Base-by-base conservation (phyloP, 2,329 filamentous ascomycete genomes). In the Xylariaceae sp. region DNA sequence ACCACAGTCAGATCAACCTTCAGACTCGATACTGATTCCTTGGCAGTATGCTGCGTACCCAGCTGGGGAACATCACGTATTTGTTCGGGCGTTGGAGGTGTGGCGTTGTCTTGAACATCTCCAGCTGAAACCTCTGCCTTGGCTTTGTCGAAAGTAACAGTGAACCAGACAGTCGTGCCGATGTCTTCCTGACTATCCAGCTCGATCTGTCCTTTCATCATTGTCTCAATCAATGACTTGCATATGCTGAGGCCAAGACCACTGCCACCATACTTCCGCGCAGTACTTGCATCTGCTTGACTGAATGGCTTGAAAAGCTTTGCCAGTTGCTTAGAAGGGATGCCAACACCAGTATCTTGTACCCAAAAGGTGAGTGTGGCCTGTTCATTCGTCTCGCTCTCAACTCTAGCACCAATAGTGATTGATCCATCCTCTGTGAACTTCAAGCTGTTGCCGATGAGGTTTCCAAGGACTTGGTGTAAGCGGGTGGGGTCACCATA, bases 251-350 rank as follows among this genome's bases (percentile, higher is more conserved):
- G 76, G 2, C 91, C 91, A 2, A 96, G 82, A 19, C 91, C 91
- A 58, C 90, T 96, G 39, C 91, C 91, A 38, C 91, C 91, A 60
- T 96, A 96, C 64, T 90, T 94, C 45, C 91, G 79, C 47, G 90
- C 90, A 2, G 90, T 95, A 59, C 89, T 94, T 42, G 86, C 87
- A 68, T 96, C 91, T 1, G 92, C 91, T 69, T 96, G 91, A 48
- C 88, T 92, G 64, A 96, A 96, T 0, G 91, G 91, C 59, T 90
- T 82, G 77, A 96, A 96, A 1, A 96, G 78, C 54, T 94, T 94
- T 53, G 86, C 83, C 43, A 92, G 77, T 60, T 91, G 86, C 64
- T 92, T 85, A 17, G 86, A 81, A 1, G 89, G 86, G 49, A 96
- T 95, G 15, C 91, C 91, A 53, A 96, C 96, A 30, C 91, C 91